phyloP scores from a whole-genome alignment of 2,329 filamentous ascomycete genomes.

The Monosporascus cannonballus region DNA sequence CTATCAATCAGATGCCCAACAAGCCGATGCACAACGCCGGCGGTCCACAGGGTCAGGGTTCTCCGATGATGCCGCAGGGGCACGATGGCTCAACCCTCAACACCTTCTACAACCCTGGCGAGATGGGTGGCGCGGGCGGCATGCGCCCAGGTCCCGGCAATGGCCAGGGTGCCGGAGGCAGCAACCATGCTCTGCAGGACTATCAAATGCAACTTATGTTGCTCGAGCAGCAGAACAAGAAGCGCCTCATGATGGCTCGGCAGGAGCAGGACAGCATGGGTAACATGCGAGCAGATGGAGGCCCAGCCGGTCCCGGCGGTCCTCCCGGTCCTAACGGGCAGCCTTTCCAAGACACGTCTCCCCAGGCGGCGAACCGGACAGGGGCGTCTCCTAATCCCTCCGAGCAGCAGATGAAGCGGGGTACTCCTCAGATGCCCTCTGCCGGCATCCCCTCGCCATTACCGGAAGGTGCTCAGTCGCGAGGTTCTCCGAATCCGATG shows the following conservation, averaged over 20 bases:
- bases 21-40: slow-evolving; percentile 70
- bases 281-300: slow-evolving; percentile 43
- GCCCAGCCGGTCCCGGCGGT: slow-evolving; percentile 45
- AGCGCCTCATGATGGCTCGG: slow-evolving; percentile 75
- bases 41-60: slow-evolving; percentile 70
- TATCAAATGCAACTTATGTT: slow-evolving; percentile 89
- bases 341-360: slow-evolving; percentile 63
- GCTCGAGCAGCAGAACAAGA: slow-evolving; percentile 83
- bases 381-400: slow-evolving; percentile 71
- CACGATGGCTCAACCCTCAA: slow-evolving; percentile 55
- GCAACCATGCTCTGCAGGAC: slow-evolving; percentile 78
- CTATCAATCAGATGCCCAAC: slow-evolving; percentile 73
- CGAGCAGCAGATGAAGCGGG: slow-evolving; percentile 75
- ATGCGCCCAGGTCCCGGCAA: slow-evolving; percentile 51
- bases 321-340: slow-evolving; percentile 54
- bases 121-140: slow-evolving; percentile 49
- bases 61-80: slow-evolving; percentile 73
- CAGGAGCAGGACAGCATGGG: slow-evolving; percentile 67
- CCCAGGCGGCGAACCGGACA: slow-evolving; percentile 54
- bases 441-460: slow-evolving; percentile 65
- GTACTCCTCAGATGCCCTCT: slow-evolving; percentile 66
- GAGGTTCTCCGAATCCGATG: slow-evolving; percentile 59
- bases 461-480: slow-evolving; percentile 61
- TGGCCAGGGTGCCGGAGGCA: slow-evolving; percentile 43
- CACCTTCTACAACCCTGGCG: slow-evolving; percentile 57